Base-by-base conservation (phyloP, 805 yeast genomes). In the Teunomyces kruisii region DNA sequence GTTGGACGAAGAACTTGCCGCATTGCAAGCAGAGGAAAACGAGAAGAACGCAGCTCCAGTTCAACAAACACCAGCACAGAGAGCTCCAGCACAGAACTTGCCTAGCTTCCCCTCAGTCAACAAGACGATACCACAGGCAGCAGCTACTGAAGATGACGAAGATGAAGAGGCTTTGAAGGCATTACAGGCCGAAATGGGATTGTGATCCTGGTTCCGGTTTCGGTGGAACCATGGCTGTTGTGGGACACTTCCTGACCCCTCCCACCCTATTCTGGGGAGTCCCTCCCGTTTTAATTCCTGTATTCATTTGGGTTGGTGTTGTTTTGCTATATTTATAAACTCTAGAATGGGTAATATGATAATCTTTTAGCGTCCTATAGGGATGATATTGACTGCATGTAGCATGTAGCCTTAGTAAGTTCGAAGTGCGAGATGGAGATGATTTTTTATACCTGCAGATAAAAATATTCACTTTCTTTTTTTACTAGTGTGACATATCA, bases 1-100 rank as follows among this genome's bases (percentile, higher is more conserved):
- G 67, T 80, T 92, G 62, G 94, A 91, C 57, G 97, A 91, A 55
- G 99, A 94, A 67, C 79, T 94, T 64, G 96, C 88, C 47, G 86
- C 83, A 45, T 74, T 90, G 57, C 89, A 90, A 65, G 90, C 86
- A 65, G 96, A 89, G 67, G 86, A 83, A 47, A 74, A 80, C 45
- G 86, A 85, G 75, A 49, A 70, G 69, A 55, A 51, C 12, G 61
- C 54, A 19, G 56, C 48, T 17, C 62, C 45, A 12, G 38, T 22
- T 12, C 42, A 39, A 30, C 44, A 36, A 14, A 46, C 29, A 26
- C 49, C 51, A 6, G 51, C 49, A 10, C 52, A 50, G 24, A 50
- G 48, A 43, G 49, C 49, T 6, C 43, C 39, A 29, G 41, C 31
- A 16, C 40, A 43, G 30, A 61, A 66, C 43, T 68, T 75, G 53